Percentiles rank a stretch among this genome's conserved stretches.
phyloP scores from a whole-genome alignment of 768 basidiomycete genomes.

The Neoboletus magnificus region DNA sequence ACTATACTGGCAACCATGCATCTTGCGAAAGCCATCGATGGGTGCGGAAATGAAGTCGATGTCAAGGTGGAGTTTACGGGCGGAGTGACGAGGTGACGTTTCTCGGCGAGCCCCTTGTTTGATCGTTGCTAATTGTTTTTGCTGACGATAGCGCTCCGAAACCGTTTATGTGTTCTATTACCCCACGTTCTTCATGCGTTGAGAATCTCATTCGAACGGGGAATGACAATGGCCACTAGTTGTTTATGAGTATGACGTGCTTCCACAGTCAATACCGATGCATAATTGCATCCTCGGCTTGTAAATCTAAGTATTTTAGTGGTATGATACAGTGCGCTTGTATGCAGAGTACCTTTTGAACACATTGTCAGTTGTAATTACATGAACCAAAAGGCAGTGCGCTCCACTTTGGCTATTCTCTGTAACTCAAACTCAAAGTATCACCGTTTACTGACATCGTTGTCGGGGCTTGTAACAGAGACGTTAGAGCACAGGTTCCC shows the following conservation, averaged over 20 bases:
- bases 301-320: background rate
- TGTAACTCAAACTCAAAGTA: too few species aligned
- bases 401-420: too few species aligned
- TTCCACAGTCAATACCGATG: background rate
- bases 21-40: slow-evolving; percentile 26
- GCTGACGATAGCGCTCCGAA: slow-evolving; percentile 18
- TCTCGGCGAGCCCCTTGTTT: background rate
- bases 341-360: too few species aligned
- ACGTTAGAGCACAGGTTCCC: too few species aligned
- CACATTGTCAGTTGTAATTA: too few species aligned
- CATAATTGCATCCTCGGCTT: background rate
- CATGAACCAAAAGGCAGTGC: too few species aligned
- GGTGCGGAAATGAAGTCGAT: slow-evolving; percentile 30
- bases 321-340: background rate
- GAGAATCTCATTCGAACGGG: slow-evolving; percentile 17
- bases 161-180: slow-evolving; percentile 25
- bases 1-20: slow-evolving; percentile 30
- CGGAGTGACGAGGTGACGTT: slow-evolving; percentile 19
- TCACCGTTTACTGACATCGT: too few species aligned
- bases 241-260: background rate
- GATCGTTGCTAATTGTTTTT: background rate
- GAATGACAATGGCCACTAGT: background rate
- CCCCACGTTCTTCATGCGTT: slow-evolving; percentile 9
- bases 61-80: slow-evolving; percentile 23
- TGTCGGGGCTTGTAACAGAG: too few species aligned